Evolutionary conservation across 2,329 filamentous ascomycete species (phyloP), one percentile per base, ranked within the genome.

Genomic region (Penicillium digitatum): DNA sequence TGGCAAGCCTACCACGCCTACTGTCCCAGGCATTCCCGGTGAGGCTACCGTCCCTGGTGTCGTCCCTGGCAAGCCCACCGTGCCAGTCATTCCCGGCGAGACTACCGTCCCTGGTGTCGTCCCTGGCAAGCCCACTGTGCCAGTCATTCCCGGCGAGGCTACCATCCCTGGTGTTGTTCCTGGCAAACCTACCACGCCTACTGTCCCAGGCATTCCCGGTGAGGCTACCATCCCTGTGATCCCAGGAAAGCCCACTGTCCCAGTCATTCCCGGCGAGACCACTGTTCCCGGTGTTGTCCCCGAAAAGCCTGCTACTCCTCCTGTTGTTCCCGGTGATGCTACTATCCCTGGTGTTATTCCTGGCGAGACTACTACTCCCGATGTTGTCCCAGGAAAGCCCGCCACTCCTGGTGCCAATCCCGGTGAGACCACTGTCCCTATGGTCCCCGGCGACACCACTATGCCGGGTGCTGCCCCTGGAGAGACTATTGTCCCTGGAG

Each of bases 331-430:
- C 1, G 46, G 37, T 8, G 11, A 40, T 26, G n/a, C 35, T 5
- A 20, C 26, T 5, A 20, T 7, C 14, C 35, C 35, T 0, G 26
- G 2, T 3, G 12, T 26, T 10, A 22, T 34, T 1, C 49, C 49
- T 26, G 43, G 37, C 11, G 43, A 54, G 34, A 35, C 52, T 12
- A 42, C 42, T 3, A 57, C 56, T 22, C 50, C 48, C 18, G n/a
- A n/a, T n/a, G 52, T 35, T 1, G 42, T 48, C 14, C 26, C 26
- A 7, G 26, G 26, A 2, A 27, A 27, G 26, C 4, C 31, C 31
- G 7, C 14, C 4, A 6, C 12, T 26, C 44, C 54, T 27, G 44
- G 38, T 29, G n/a, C 34, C 24, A 14, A 20, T 11, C 24, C 20
- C n/a, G 40, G 55, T 1, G 14, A 43, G 29, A 32, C 45, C 2